Percentiles rank a stretch among this genome's conserved stretches.
Conservation (phyloP, 495 filamentous ascomycete species). For the Amphirosellinia nigrospora region DNA sequence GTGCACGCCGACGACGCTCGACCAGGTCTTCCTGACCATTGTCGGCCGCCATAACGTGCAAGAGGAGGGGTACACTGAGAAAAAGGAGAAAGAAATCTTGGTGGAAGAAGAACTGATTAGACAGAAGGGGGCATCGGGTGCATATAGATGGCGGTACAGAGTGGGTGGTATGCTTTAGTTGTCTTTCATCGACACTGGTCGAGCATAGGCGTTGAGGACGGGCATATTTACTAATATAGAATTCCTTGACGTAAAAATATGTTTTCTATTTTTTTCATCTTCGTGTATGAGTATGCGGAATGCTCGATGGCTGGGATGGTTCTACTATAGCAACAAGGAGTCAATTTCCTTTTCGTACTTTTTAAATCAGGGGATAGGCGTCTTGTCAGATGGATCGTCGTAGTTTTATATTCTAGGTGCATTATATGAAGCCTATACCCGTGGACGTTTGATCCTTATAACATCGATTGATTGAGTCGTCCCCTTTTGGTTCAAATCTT, state of each 20-base stretch:
- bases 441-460: no score
- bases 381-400: no score
- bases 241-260: conserved; percentile 7
- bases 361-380: no score
- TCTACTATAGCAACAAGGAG: not conserved
- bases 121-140: not conserved
- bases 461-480: no score
- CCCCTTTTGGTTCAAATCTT: no score
- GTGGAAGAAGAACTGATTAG: conserved; percentile 25
- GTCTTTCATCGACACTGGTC: not conserved
- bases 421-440: no score
- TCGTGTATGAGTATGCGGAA: not conserved
- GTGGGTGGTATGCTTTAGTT: not conserved
- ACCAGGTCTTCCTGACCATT: conserved; percentile 86
- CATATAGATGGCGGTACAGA: not conserved
- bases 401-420: no score
- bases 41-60: conserved; percentile 76
- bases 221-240: conserved; percentile 6
- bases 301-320: not conserved
- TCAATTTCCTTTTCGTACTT: not conserved
- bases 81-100: conserved; percentile 43
- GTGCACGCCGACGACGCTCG: conserved; percentile 80
- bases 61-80: conserved; percentile 71
- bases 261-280: not conserved
- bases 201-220: conserved; percentile 1